Conservation (phyloP, 2,329 filamentous ascomycete species). For the Aspergillus brunneoviolaceus region DNA sequence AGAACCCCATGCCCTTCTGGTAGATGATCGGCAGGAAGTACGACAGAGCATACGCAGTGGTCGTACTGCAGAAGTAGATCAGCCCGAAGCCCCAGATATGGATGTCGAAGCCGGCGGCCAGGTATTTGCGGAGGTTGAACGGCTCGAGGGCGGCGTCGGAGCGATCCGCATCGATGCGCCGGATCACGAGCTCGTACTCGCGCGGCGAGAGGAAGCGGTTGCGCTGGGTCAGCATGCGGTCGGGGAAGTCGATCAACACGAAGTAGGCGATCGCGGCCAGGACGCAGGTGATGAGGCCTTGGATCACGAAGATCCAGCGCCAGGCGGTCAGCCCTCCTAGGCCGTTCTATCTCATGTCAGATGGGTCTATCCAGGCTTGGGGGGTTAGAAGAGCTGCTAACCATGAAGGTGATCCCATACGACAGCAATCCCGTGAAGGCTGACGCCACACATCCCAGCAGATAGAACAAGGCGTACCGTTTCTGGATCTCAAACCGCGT, state of each 20-base stretch:
- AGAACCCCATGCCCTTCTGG: conserved; percentile 29
- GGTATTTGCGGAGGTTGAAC: conserved; percentile 52
- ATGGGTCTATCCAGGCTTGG: too few relatives aligned
- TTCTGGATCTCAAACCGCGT: conserved; percentile 65
- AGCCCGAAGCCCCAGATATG: conserved; percentile 59
- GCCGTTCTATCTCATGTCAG: conserved; percentile 22
- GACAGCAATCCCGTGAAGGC: conserved; percentile 69
- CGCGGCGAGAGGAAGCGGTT: conserved; percentile 52
- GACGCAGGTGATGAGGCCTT: conserved; percentile 53
- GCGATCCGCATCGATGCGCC: conserved; percentile 56
- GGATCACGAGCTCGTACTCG: conserved; percentile 45
- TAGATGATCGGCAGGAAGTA: conserved; percentile 23
- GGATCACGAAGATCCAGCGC: conserved; percentile 65
- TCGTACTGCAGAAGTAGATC: conserved; percentile 26
- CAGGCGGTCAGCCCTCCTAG: conserved; percentile 54
- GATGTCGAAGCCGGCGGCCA: conserved; percentile 51
- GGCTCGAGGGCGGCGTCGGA: conserved; percentile 50
- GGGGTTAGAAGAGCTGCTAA: background rate
- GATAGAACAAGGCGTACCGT: conserved; percentile 67
- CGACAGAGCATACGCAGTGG: conserved; percentile 18
- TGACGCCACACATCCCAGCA: conserved; percentile 65
- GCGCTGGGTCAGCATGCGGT: conserved; percentile 48
- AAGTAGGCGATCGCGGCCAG: conserved; percentile 55
- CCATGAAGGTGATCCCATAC: conserved; percentile 58
- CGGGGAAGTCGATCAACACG: conserved; percentile 64